These are phyloP conservation scores for Aspergillus candidus DNA, from an alignment of 2,329 filamentous ascomycete species.

Conservation along the genomic window DNA sequence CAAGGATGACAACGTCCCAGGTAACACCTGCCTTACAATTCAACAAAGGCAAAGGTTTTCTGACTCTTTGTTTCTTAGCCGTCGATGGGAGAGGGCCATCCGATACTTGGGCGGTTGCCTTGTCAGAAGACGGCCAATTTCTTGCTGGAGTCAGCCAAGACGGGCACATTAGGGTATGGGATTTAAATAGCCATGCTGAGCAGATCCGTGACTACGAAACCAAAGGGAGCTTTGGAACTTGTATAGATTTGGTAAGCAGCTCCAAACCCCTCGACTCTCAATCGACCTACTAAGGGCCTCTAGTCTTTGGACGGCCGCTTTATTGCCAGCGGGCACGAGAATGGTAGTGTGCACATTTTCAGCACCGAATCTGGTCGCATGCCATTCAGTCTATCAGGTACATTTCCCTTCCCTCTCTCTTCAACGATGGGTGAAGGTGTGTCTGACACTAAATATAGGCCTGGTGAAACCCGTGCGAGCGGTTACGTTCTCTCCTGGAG, in stretches of 20 bases:
- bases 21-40: slow-evolving; percentile 25
- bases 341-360: slow-evolving; percentile 87
- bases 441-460: slow-evolving; percentile 46
- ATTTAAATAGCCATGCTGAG: slow-evolving; percentile 50
- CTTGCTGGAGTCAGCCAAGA: slow-evolving; percentile 84
- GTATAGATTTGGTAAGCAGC: slow-evolving; percentile 64
- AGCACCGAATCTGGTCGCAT: slow-evolving; percentile 84
- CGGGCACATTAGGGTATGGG: slow-evolving; percentile 85
- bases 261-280: neutral
- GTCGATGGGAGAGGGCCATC: slow-evolving; percentile 50
- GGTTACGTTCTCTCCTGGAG: slow-evolving; percentile 80
- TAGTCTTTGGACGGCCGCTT: slow-evolving; percentile 69
- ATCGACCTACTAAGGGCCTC: neutral
- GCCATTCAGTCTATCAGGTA: slow-evolving; percentile 76
- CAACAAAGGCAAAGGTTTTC: neutral
- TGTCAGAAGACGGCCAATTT: slow-evolving; percentile 77
- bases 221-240: slow-evolving; percentile 84
- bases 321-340: slow-evolving; percentile 89
- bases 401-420: slow-evolving; percentile 16
- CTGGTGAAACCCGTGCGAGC: slow-evolving; percentile 80
- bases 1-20: slow-evolving; percentile 43
- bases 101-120: slow-evolving; percentile 79
- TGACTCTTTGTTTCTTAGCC: slow-evolving; percentile 1
- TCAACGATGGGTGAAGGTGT: neutral
- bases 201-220: slow-evolving; percentile 84